Evolutionary conservation across 2,329 filamentous ascomycete species (phyloP), one percentile per base, ranked within the genome.

Genomic region (Sclerotinia spermophila): DNA sequence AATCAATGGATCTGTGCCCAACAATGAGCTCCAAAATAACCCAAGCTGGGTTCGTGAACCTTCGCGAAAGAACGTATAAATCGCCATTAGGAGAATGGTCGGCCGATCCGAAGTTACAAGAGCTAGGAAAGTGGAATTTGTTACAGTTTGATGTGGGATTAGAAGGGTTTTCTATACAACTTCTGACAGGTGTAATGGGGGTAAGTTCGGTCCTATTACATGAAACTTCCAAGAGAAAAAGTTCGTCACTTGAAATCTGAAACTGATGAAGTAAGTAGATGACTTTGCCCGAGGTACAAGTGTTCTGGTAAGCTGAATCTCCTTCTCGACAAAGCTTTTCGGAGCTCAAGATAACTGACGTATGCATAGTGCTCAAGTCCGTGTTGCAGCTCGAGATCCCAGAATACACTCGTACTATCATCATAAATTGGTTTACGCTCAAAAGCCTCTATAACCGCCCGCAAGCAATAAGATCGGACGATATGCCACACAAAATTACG

Each of bases 1-100:
- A 84, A 8, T 80, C 82, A 2, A 75, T 83, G 10, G 73, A 80
- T 15, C 68, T 76, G 11, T 71, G 62, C 15, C 72, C 77, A 5
- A 71, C 56, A 8, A 77, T 78, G 73, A 74, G 59, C 38, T 44
- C 67, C 11, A 62, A 72, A 17, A 75, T 80, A 30, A 60, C 72
- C 62, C 70, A 74, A 27, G 71, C 73, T 15, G 80, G 78, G 0
- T 82, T 78, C 55, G 74, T 76, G 17, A 79, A 81, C 55, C 68
- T 81, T 2, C 74, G 72, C 1, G 76, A 79, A 58, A 72, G 72
- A 13, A 73, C 73, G 13, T 74, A 75, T 60, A 77, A 77, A 67
- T 71, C 76, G 35, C 80, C 80, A 15, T 66, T 80, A 4, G 78
- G 79, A 10, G 74, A 75, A 5, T 82, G 81, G 81, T 71, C 78